Evolutionary conservation across 2,329 filamentous ascomycete species (phyloP).

Genomic region (Apiospora marii): DNA sequence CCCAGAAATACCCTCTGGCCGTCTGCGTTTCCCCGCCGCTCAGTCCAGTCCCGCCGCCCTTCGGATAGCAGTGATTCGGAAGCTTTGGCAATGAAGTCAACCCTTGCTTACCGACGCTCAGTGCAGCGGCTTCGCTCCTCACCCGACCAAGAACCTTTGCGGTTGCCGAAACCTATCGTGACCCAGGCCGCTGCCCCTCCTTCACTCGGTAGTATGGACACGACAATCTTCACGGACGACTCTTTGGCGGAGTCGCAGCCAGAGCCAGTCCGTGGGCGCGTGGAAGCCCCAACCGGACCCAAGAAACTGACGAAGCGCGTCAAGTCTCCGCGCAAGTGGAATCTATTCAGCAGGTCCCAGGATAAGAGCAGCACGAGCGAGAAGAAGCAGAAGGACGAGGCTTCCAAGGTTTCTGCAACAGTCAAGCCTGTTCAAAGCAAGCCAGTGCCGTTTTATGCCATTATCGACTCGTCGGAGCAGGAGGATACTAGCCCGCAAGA

Average conservation of each 20-base stretch:
- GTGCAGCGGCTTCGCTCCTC: constrained; percentile 58
- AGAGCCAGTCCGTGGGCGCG: constrained; percentile 44
- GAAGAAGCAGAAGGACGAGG: constrained; percentile 47
- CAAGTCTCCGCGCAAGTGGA: constrained; percentile 68
- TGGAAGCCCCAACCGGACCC: constrained; percentile 43
- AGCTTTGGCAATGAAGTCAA: constrained; percentile 54
- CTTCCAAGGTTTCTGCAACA: constrained; percentile 53
- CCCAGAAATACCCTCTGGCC: constrained; percentile 59
- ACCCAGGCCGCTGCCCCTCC: constrained; percentile 53
- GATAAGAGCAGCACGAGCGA: constrained; percentile 45
- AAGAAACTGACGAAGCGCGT: constrained; percentile 65
- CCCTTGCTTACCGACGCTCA: constrained; percentile 63
- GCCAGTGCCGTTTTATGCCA: constrained; percentile 66
- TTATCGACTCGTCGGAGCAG: constrained; percentile 66
- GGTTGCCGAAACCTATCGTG: constrained; percentile 62
- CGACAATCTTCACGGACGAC: constrained; percentile 65
- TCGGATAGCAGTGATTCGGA: constrained; percentile 67
- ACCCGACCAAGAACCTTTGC: constrained; percentile 51
- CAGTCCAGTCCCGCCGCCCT: constrained; percentile 49
- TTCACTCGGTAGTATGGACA: constrained; percentile 64
- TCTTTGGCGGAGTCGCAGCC: constrained; percentile 54
- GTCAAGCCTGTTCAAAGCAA: constrained; percentile 59
- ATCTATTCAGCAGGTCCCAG: constrained; percentile 66
- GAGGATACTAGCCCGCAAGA: constrained; percentile 50
- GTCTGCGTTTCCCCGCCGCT: constrained; percentile 56